Percentiles rank a stretch among this genome's conserved stretches.
These are phyloP conservation scores for Wallacemonas sp. DNA, from an alignment of 208 protist species.

Conservation along the genomic window DNA sequence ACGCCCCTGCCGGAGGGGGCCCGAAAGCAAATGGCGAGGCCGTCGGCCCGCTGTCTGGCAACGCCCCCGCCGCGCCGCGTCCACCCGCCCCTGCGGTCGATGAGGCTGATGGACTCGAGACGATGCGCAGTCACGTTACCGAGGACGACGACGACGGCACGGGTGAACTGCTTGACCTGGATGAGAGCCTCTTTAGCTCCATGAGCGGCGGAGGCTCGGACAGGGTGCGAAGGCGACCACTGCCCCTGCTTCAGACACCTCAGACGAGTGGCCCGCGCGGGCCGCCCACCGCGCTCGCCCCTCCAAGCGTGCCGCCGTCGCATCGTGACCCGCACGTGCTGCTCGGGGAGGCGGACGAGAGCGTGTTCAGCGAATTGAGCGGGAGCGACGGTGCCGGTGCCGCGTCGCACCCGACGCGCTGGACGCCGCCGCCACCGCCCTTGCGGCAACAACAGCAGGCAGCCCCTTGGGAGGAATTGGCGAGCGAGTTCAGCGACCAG, in stretches of 20 bases:
- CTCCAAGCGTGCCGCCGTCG: too few species aligned
- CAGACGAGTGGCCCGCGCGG: background rate
- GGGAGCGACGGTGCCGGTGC: background rate
- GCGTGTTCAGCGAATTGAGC: background rate
- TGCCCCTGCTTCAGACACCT: background rate
- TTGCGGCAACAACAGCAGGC: background rate
- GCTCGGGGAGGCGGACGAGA: background rate
- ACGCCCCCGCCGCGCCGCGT: too few species aligned
- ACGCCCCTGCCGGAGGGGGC: too few species aligned
- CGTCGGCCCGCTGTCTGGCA: too few species aligned
- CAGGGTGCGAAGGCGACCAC: background rate
- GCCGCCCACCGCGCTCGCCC: background rate
- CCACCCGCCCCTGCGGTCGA: too few species aligned
- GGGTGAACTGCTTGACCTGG: background rate
- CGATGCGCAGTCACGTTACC: background rate
- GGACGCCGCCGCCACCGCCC: background rate
- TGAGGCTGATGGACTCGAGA: background rate
- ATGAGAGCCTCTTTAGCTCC: slow-evolving; percentile 4
- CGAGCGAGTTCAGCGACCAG: background rate
- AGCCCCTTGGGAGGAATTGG: background rate
- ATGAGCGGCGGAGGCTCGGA: background rate
- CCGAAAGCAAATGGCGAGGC: too few species aligned
- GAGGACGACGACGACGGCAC: background rate
- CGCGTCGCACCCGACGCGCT: background rate
- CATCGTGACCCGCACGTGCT: background rate